phyloP scores from a whole-genome alignment of 1,139 yeast genomes.

The Kodamaea plutei region DNA sequence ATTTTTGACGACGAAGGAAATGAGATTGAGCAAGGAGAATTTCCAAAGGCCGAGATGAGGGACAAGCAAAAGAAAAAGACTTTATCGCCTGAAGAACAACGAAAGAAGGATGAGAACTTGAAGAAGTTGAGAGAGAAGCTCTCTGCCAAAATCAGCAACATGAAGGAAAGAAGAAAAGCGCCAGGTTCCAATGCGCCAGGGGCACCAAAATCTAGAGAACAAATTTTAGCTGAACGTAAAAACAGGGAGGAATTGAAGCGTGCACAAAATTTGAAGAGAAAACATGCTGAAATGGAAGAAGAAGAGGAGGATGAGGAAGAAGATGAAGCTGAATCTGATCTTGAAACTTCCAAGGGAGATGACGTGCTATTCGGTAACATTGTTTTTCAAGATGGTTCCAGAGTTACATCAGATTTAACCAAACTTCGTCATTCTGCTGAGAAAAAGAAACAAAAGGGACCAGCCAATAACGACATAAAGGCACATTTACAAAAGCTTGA shows the following conservation, averaged over 20 bases:
- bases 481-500: slow-evolving; percentile 80
- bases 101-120: slow-evolving; percentile 51
- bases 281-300: slow-evolving; percentile 29
- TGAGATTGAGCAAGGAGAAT: slow-evolving; percentile 33
- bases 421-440: slow-evolving; percentile 51
- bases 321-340: slow-evolving; percentile 26
- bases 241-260: slow-evolving; percentile 40
- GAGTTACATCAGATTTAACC: slow-evolving; percentile 72
- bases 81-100: slow-evolving; percentile 44
- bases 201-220: slow-evolving; percentile 78
- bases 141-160: slow-evolving; percentile 61
- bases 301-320: slow-evolving; percentile 36
- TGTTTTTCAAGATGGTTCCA: slow-evolving; percentile 75
- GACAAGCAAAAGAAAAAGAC: slow-evolving; percentile 22
- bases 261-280: slow-evolving; percentile 28
- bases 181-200: slow-evolving; percentile 80
- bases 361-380: slow-evolving; percentile 74
- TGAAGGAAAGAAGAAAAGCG: slow-evolving; percentile 85
- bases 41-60: slow-evolving; percentile 14
- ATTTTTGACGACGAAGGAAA: slow-evolving; percentile 80
- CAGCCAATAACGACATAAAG: slow-evolving; percentile 77
- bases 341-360: slow-evolving; percentile 20
- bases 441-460: slow-evolving; percentile 65
- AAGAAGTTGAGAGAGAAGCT: slow-evolving; percentile 67
- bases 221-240: slow-evolving; percentile 58